Evolutionary conservation across 768 basidiomycete species (phyloP), one percentile per base, ranked within the genome.

Genomic region (Macrolepiota fuliginosa): DNA sequence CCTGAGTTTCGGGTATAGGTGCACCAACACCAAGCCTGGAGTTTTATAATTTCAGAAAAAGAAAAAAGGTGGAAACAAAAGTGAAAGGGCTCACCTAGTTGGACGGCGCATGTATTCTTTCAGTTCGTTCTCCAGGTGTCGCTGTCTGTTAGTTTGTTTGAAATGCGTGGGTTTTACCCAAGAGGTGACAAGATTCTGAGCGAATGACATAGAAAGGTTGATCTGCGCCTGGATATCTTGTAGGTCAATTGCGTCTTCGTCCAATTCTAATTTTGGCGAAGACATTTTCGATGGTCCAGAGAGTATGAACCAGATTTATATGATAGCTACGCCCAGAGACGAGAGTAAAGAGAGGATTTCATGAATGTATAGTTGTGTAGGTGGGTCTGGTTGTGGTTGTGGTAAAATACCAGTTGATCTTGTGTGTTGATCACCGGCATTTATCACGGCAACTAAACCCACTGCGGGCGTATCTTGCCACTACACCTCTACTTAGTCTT

Each of bases 171-270:
- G 82, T 65, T 85, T 84, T 66, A 93, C 78, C 91, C 91, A 93
- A 58, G 91, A 89, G 22, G 88, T 80, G 47, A 90, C 84, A 66
- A 92, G 79, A 70, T 84, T 79, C 64, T 92, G 83, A 1, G 88
- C 85, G 72, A 87, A 84, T 4, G 91, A 87, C 84, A 92, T 85
- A 22, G 91, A 86, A 67, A 90, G 75, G 72, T 93, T 89, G 56
- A 92, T 86, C 74, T 89, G 89, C n/a, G 91, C 90, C 71, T 92
- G 91, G 42, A 93, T 77, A 36, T 82, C 76, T 67, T 90, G 88
- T 53, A 78, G 65, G 69, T 91, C 88, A 49, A 91, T 78, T 42
- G 81, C 80, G 61, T 87, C 83, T 65, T 86, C 82, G 61, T 81
- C 74, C 37, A 71, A 54, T 36, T 66, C 62, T 39, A 71, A 54